A percentile compares a stretch with the other conserved stretches of the same genome.
Conservation (phyloP, 345 rosid genomes). For the Corchorus olitorius region DNA sequence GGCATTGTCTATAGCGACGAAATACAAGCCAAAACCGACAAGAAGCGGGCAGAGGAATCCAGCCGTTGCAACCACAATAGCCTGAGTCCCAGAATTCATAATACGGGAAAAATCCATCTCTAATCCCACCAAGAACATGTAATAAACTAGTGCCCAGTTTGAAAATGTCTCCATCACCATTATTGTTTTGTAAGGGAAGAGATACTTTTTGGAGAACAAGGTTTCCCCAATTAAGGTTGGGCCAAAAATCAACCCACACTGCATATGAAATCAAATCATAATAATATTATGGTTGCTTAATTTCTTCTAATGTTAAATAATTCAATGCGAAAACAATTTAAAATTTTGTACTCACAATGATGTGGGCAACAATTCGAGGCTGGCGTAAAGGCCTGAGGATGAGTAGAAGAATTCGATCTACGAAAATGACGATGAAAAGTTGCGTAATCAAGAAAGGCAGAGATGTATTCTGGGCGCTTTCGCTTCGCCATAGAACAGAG, state of each 20-base stretch:
- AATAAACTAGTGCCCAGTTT: conserved; percentile 47
- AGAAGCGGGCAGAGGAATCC: conserved; percentile 41
- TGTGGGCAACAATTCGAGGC: conserved; percentile 20
- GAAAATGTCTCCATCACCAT: conserved; percentile 50
- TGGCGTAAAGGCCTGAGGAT: background rate
- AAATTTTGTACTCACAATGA: too few species aligned
- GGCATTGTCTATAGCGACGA: conserved; percentile 15
- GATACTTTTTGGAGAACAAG: accelerated
- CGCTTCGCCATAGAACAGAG: background rate
- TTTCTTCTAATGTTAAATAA: too few species aligned
- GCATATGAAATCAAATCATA: background rate
- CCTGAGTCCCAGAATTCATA: conserved; percentile 25
- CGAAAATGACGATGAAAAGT: background rate
- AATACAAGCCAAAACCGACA: conserved; percentile 38
- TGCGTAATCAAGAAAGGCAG: conserved; percentile 22
- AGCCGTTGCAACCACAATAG: conserved; percentile 39
- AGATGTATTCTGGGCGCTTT: conserved; percentile 15
- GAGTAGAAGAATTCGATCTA: conserved; percentile 1
- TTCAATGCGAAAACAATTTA: too few species aligned
- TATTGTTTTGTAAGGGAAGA: conserved; percentile 38
- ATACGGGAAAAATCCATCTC: conserved; percentile 58
- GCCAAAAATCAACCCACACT: conserved; percentile 59
- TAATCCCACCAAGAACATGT: conserved; percentile 64
- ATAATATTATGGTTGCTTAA: too few species aligned
- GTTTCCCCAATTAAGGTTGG: conserved; percentile 28